Evolutionary conservation across 441 rosid genomes (phyloP).

Genomic region (Flueggea neowawraea): DNA sequence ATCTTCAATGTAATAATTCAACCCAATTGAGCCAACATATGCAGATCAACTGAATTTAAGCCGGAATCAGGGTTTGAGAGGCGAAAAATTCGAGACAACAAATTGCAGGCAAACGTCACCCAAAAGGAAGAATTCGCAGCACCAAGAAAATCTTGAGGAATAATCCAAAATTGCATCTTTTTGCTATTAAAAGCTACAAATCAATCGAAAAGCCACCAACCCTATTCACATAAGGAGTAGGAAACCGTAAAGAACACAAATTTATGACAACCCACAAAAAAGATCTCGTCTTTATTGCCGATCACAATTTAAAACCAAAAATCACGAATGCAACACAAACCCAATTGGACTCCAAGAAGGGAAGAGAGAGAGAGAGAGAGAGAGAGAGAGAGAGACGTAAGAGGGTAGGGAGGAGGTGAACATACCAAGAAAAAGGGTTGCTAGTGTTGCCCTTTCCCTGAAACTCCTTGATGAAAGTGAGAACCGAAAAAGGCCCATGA

Average conservation of each 20-base stretch:
- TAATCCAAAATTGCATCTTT: background rate
- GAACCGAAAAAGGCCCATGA: constrained; percentile 34
- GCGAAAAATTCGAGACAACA: background rate
- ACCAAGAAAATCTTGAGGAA: background rate
- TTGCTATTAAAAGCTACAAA: background rate
- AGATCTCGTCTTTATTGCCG: no score
- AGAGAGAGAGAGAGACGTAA: background rate
- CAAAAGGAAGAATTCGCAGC: no score
- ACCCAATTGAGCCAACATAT: constrained; percentile 2
- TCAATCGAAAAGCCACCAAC: background rate
- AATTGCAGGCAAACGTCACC: background rate
- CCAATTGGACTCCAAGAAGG: constrained; percentile 6
- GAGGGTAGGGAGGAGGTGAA: constrained; percentile 1
- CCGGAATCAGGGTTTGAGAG: background rate
- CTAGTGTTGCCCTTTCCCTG: constrained; percentile 8
- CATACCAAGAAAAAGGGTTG: background rate
- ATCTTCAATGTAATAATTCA: constrained; percentile 7
- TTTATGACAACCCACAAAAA: no score
- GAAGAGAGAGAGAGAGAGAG: no score
- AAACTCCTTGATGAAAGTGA: constrained; percentile 14
- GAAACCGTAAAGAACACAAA: constrained; percentile 4
- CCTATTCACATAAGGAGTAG: constrained; percentile 1
- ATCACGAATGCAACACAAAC: background rate
- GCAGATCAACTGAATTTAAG: constrained; percentile 8
- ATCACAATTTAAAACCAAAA: no score